A percentile compares a stretch with the other conserved stretches of the same genome.
Evolutionary conservation across 768 basidiomycete species (phyloP).

Genomic region (Epithele typhae): DNA sequence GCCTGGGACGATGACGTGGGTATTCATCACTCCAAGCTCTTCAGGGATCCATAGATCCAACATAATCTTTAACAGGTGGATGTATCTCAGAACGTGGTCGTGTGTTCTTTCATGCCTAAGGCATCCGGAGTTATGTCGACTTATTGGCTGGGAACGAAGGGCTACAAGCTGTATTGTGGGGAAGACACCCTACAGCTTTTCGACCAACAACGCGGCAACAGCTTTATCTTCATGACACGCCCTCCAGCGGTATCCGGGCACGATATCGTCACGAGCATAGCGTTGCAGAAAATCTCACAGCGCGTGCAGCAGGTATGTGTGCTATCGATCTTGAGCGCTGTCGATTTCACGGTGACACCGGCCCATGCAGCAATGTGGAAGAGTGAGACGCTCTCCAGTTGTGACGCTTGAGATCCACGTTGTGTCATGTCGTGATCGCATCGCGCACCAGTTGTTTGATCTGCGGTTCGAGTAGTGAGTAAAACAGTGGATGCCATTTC

Average conservation of each 20-base stretch:
- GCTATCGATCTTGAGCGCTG: background rate
- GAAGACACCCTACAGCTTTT: conserved; percentile 58
- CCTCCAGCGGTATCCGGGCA: conserved; percentile 40
- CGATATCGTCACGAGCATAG: conserved; percentile 55
- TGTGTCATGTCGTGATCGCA: conserved; percentile 61
- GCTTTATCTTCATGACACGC: conserved; percentile 54
- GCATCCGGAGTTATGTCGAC: conserved; percentile 44
- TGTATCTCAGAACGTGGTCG: conserved; percentile 54
- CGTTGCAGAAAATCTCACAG: conserved; percentile 54
- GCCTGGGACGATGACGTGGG: conserved; percentile 35
- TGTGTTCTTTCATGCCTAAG: conserved; percentile 57
- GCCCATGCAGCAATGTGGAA: conserved; percentile 51
- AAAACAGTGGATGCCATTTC: conserved; percentile 35
- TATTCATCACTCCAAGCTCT: background rate
- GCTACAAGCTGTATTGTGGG: conserved; percentile 53
- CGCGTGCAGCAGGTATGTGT: conserved; percentile 48
- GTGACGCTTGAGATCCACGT: conserved; percentile 60
- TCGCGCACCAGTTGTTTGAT: conserved; percentile 65
- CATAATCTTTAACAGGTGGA: conserved; percentile 33
- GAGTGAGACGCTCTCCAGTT: conserved; percentile 48
- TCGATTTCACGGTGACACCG: too few relatives aligned
- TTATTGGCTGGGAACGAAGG: conserved; percentile 46
- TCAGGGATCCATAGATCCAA: background rate
- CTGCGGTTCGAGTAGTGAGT: conserved; percentile 65
- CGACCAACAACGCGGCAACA: conserved; percentile 45